Evolutionary conservation across 176 grass and related monocot genomes (phyloP), one percentile per base, ranked within the genome.

Genomic region (Carex pumila): DNA sequence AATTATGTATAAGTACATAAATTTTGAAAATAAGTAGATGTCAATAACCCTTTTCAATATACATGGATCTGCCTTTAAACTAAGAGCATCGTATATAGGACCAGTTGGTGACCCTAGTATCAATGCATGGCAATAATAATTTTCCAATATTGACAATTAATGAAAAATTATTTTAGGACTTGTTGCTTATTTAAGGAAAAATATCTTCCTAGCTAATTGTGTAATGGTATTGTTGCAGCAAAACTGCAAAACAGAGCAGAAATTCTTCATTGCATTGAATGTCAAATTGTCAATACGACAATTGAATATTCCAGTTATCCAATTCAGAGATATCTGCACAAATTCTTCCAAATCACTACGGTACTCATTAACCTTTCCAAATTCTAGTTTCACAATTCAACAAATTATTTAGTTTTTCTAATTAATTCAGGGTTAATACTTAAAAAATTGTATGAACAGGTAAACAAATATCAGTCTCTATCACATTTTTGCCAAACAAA

Each of bases 221-320:
- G 43, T 25, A 14, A 4, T 6, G 71, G 9, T 50, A 74, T 50
- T 3, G 9, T 53, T 52, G 71, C 6, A 32, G 15, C 43, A 45
- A 11, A 12, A 52, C 71, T 3, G 34, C 3, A 36, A 36, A 36
- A 36, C 34, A 36, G 34, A 36, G 34, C 1, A 36, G 71, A 30
- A 75, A 75, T 54, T 75, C 21, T 2, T 54, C 47, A 75, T 54
- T 54, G 12, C 71, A 75, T 75, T 75, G 5, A 75, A 75, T 75
- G 21, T n/a, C n/a, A n/a, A n/a, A n/a, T n/a, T n/a, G n/a, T n/a
- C 71, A 75, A 25, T 54, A 37, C 36, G 21, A 75, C 71, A 75
- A 68, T 15, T 75, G 19, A 53, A 53, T 54, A 75, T 75, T 52
- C 12, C 21, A 75, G 21, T 75, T 75, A 31, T 75, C 45, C 47